These are phyloP conservation scores for Glarea lozoyensis DNA, from an alignment of 495 filamentous ascomycete species.

Conservation along the genomic window DNA sequence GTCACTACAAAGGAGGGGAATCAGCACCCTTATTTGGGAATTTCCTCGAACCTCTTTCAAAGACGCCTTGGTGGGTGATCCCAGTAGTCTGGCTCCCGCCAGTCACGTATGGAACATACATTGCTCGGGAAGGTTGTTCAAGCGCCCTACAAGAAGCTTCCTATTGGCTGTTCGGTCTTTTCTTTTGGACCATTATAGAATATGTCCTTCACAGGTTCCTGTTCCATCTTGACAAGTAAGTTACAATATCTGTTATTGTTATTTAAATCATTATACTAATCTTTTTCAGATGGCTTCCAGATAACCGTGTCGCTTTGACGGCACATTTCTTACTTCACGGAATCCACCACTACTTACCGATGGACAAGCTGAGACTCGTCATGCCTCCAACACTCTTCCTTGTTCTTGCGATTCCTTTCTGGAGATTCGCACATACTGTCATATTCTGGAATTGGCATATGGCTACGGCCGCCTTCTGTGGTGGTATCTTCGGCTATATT, in stretches of 20 bases:
- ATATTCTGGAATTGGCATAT: slow-evolving; percentile 83
- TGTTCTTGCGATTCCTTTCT: slow-evolving; percentile 80
- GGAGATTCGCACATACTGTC: slow-evolving; percentile 78
- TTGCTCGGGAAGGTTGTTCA: slow-evolving; percentile 49
- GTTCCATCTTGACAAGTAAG: slow-evolving; percentile 89
- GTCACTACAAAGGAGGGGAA: slow-evolving; percentile 86
- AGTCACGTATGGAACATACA: slow-evolving; percentile 63
- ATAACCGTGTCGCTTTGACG: slow-evolving; percentile 84
- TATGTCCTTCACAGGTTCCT: slow-evolving; percentile 85
- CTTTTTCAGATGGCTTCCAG: slow-evolving; percentile 64
- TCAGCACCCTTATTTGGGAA: slow-evolving; percentile 96
- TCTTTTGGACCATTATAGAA: slow-evolving; percentile 83
- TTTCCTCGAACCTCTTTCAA: slow-evolving; percentile 88
- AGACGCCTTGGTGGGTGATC: slow-evolving; percentile 88
- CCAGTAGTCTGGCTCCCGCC: slow-evolving; percentile 80
- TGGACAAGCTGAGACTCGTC: slow-evolving; percentile 94
- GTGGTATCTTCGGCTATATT: slow-evolving; percentile 91
- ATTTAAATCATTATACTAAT: slow-evolving; percentile 12
- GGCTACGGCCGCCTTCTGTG: slow-evolving; percentile 69
- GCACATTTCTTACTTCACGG: slow-evolving; percentile 92
- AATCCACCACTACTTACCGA: slow-evolving; percentile 95
- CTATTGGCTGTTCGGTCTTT: slow-evolving; percentile 37
- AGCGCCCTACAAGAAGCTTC: slow-evolving; percentile 10
- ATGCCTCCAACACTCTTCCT: slow-evolving; percentile 93
- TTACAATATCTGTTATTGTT: neutral